These are phyloP conservation scores for Trametes gibbosa DNA, from an alignment of 768 basidiomycete species.

Conservation along the genomic window DNA sequence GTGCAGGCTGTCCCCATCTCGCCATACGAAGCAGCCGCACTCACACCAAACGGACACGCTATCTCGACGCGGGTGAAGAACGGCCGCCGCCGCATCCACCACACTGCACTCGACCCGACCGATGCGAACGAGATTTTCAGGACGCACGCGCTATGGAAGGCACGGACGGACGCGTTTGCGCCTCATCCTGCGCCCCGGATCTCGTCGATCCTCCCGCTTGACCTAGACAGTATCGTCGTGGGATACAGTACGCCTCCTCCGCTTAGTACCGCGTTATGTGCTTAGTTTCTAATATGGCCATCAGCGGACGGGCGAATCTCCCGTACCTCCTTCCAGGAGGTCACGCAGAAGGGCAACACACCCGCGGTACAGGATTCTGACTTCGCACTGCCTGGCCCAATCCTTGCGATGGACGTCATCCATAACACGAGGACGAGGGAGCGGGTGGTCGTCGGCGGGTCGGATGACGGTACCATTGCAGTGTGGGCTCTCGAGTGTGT, in stretches of 20 bases:
- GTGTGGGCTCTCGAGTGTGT: constrained; percentile 69
- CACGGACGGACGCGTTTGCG: constrained; percentile 5
- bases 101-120: background rate
- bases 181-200: constrained; percentile 10
- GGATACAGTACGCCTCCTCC: constrained; percentile 37
- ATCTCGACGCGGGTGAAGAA: constrained; percentile 25
- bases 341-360: constrained; percentile 16
- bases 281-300: background rate
- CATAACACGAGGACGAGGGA: constrained; percentile 60
- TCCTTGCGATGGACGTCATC: constrained; percentile 53
- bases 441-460: constrained; percentile 67
- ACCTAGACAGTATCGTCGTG: constrained; percentile 53
- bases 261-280: background rate
- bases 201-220: constrained; percentile 43
- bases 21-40: constrained; percentile 5
- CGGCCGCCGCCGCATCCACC: constrained; percentile 18
- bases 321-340: constrained; percentile 26
- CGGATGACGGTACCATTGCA: constrained; percentile 73
- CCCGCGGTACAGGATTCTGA: constrained; percentile 40
- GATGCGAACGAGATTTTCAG: background rate
- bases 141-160: constrained; percentile 27
- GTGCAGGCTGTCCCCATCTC: constrained; percentile 4
- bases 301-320: constrained; percentile 32
- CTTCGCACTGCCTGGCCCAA: constrained; percentile 42
- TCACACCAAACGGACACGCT: constrained; percentile 16